Evolutionary conservation across 345 rosid genomes (phyloP), one percentile per base, ranked within the genome.

Genomic region (Toxicodendron radicans): DNA sequence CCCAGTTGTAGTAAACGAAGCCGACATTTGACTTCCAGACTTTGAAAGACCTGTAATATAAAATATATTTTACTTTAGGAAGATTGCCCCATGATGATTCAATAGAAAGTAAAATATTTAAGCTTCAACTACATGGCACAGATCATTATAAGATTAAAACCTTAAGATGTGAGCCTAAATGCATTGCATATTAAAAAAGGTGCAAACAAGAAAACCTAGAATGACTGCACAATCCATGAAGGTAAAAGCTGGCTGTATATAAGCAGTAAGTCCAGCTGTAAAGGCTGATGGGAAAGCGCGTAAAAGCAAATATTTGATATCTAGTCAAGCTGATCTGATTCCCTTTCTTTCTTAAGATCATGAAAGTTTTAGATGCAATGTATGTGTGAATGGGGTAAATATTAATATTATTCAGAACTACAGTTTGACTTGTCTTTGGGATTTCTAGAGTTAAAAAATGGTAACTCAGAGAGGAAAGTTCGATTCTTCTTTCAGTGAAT

Each of bases 1-100:
- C 77, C 90, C 95, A 1, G 85, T 82, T 48, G 93, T 85, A 65
- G 87, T 64, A 71, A 95, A 89, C 24, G 91, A 86, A 74, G 92
- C 99, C 65, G 97, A 92, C 83, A 85, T 83, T 78, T 91, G 99
- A 76, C 84, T 86, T 70, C 89, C 84, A 14, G 83, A 90, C 71
- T 81, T 92, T 20, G 89, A 56, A 38, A 85, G 81, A 75, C 87
- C 98, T 91, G 80, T 46, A 71, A 51, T 60, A 73, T 74, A 69
- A 73, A 71, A 77, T 64, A 35, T 59, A 35, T 35, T 35, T 32
- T 46, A 46, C 18, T 78, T 71, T 46, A 58, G 45, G 10, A 24
- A 75, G 70, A 35, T 52, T 32, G 75, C 56, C 48, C 16, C 58
- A 54, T 56, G 63, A 20, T 7, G 41, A 69, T 51, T 45, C 65